Evolutionary conservation across 768 basidiomycete genomes (phyloP).

Genomic region (Collybia sordida): DNA sequence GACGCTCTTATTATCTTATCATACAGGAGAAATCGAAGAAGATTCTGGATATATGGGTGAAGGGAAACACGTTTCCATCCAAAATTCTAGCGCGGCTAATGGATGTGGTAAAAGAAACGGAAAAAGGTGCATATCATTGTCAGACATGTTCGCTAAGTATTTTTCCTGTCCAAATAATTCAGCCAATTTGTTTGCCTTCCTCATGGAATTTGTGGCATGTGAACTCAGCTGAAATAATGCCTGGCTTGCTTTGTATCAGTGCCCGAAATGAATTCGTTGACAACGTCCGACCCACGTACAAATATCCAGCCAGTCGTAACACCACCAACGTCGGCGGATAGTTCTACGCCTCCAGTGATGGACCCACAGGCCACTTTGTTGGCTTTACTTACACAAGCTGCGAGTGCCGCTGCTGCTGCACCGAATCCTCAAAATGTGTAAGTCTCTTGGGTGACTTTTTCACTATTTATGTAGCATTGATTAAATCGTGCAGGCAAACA

Average conservation of each 20-base stretch:
- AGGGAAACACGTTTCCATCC: slow-evolving; percentile 85
- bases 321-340: slow-evolving; percentile 23
- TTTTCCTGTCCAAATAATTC: slow-evolving; percentile 64
- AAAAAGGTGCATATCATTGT: slow-evolving; percentile 87
- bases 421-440: slow-evolving; percentile 30
- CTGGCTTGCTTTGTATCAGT: slow-evolving; percentile 64
- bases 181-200: slow-evolving; percentile 49
- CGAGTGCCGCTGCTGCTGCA: slow-evolving; percentile 37
- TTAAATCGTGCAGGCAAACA: slow-evolving; percentile 51
- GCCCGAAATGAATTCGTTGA: slow-evolving; percentile 40
- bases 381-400: slow-evolving; percentile 69
- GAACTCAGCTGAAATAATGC: slow-evolving; percentile 67
- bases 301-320: slow-evolving; percentile 26
- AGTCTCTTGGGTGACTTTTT: slow-evolving; percentile 16
- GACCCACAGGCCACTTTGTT: slow-evolving; percentile 66
- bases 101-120: slow-evolving; percentile 65
- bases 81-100: slow-evolving; percentile 70
- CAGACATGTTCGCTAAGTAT: slow-evolving; percentile 81
- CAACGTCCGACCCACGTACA: slow-evolving; percentile 37
- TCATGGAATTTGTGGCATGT: slow-evolving; percentile 47
- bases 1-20: slow-evolving; percentile 34
- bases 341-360: slow-evolving; percentile 24
- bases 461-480: too few relatives aligned
- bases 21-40: slow-evolving; percentile 95
- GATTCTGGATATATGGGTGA: slow-evolving; percentile 96